These are phyloP conservation scores for Catharanthus roseus DNA, from an alignment of 257 asterid species.

Conservation along the genomic window DNA sequence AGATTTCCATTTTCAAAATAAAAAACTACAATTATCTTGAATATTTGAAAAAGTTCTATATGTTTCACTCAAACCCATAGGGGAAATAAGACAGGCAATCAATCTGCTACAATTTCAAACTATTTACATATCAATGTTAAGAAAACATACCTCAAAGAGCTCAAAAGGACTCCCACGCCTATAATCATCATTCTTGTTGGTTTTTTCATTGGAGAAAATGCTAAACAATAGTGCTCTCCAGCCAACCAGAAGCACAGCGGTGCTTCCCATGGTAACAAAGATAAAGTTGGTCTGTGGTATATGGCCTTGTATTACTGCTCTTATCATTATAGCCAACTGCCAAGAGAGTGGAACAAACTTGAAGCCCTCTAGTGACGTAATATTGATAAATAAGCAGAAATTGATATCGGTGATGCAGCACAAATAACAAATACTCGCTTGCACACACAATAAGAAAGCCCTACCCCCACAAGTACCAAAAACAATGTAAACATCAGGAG, in stretches of 20 bases:
- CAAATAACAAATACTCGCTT: neutral
- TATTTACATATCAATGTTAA: neutral
- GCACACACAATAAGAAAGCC: neutral
- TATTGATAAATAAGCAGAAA: neutral
- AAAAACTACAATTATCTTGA: neutral
- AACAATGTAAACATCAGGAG: neutral
- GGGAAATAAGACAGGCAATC: neutral
- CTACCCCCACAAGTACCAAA: neutral
- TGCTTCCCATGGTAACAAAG: conserved; percentile 84
- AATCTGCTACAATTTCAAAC: neutral
- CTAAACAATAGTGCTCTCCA: conserved; percentile 67
- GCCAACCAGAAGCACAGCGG: conserved; percentile 71
- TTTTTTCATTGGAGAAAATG: conserved; percentile 40
- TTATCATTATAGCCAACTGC: conserved; percentile 74
- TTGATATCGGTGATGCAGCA: neutral
- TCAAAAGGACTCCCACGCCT: conserved; percentile 81
- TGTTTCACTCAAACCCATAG: neutral
- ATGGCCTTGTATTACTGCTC: conserved; percentile 59
- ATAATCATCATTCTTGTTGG: conserved; percentile 54
- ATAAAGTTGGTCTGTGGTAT: conserved; percentile 62
- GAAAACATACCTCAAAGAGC: conserved; percentile 56
- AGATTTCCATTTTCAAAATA: neutral
- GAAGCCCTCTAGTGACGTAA: neutral
- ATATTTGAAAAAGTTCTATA: neutral
- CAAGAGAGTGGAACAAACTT: conserved; percentile 3